These are phyloP conservation scores for Kondoa subrosea DNA, from an alignment of 768 basidiomycete species.

Conservation along the genomic window DNA sequence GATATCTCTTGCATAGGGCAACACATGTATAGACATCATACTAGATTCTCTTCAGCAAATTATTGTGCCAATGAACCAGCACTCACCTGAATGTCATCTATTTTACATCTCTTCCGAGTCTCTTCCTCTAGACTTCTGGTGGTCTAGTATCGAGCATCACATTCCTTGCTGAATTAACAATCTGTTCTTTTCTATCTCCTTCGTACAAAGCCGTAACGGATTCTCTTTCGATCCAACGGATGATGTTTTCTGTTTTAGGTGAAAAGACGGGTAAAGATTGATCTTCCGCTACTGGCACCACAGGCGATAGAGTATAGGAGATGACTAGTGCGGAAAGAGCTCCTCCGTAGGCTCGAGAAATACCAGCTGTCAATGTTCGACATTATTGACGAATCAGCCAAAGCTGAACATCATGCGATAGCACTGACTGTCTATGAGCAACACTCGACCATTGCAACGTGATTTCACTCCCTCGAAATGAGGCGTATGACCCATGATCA, in stretches of 20 bases:
- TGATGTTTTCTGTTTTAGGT: not conserved
- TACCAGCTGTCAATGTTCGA: conserved; percentile 16
- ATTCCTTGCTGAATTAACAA: not conserved
- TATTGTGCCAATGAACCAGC: too few relatives aligned
- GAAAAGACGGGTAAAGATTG: too few relatives aligned
- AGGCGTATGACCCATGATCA: conserved; percentile 96
- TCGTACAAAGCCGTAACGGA: conserved; percentile 16
- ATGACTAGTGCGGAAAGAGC: conserved; percentile 73
- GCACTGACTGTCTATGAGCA: conserved; percentile 69
- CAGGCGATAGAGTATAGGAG: conserved; percentile 39
- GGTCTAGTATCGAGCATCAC: not conserved
- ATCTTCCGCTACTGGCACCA: not conserved
- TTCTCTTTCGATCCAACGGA: conserved; percentile 12
- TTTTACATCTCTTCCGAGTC: too few relatives aligned
- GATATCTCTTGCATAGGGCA: too few relatives aligned
- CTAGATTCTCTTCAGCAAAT: too few relatives aligned
- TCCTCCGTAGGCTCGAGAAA: conserved; percentile 61
- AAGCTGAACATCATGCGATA: not conserved
- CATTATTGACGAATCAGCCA: conserved; percentile 7
- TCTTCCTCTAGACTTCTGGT: not conserved
- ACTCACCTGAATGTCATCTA: too few relatives aligned
- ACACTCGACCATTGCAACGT: conserved; percentile 75
- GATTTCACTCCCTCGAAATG: conserved; percentile 73
- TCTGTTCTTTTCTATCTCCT: conserved; percentile 9
- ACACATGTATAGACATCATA: too few relatives aligned